Percentiles rank a stretch among this genome's conserved stretches.
These are phyloP conservation scores for Ustilago sp. DNA, from an alignment of 1,284 basidiomycete species.

Conservation along the genomic window DNA sequence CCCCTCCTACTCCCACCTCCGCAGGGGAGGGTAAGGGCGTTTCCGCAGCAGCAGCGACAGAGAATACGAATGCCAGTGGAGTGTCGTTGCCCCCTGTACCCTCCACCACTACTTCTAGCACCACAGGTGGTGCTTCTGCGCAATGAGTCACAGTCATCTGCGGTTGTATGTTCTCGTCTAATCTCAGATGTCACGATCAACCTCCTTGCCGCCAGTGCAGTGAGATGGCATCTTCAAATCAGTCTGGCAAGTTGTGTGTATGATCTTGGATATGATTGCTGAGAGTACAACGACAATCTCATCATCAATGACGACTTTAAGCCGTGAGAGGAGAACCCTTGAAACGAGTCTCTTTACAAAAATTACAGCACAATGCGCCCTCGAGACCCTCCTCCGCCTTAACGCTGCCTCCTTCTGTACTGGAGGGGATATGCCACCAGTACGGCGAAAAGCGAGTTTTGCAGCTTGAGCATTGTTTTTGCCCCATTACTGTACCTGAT, in stretches of 20 bases:
- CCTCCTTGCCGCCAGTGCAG: background rate
- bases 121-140: background rate
- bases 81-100: conserved; percentile 4
- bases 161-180: background rate
- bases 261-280: background rate
- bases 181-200: background rate
- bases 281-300: background rate
- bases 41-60: background rate
- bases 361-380: conserved; percentile 39
- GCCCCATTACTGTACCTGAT: background rate
- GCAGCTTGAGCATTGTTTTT: conserved; percentile 29
- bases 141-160: background rate
- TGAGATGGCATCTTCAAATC: no score
- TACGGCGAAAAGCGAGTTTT: conserved; percentile 44
- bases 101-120: background rate
- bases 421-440: conserved; percentile 35
- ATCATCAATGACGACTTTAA: background rate
- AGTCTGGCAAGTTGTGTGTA: background rate
- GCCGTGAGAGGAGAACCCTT: conserved; percentile 5
- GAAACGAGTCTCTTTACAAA: conserved; percentile 34
- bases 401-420: background rate
- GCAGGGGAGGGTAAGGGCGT: background rate
- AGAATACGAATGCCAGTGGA: background rate
- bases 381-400: background rate
- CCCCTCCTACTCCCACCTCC: background rate